These are phyloP conservation scores for Zygnema cylindricum DNA, from an alignment of 139 green algal genomes.

Conservation along the genomic window DNA sequence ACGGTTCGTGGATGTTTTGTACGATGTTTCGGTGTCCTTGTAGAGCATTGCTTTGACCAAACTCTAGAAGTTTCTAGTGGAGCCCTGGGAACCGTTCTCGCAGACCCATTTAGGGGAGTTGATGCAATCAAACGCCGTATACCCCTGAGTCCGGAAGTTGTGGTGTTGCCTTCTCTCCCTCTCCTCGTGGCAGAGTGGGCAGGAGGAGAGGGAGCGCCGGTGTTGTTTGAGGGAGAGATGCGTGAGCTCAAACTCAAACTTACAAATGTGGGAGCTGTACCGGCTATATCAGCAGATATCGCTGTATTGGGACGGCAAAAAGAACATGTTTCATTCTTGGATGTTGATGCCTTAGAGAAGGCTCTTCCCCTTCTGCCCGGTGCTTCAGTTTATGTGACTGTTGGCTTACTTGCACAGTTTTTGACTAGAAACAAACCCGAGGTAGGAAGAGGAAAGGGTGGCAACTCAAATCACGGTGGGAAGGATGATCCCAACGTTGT, in stretches of 20 bases:
- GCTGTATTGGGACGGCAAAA: constrained; percentile 28
- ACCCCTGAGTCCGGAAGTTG: not conserved
- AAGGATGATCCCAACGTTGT: constrained; percentile 32
- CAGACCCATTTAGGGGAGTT: constrained; percentile 19
- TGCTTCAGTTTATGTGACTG: constrained; percentile 35
- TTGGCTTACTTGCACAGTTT: constrained; percentile 30
- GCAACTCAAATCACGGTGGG: not conserved
- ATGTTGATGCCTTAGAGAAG: not conserved
- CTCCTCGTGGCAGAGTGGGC: constrained; percentile 33
- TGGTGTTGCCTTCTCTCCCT: constrained; percentile 42
- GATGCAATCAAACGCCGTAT: not conserved
- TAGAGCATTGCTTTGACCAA: constrained; percentile 38
- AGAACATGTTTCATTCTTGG: constrained; percentile 39
- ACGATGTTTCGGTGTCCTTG: constrained; percentile 48
- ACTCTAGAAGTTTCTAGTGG: not conserved
- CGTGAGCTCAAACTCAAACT: constrained; percentile 41
- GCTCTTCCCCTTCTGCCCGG: constrained; percentile 45
- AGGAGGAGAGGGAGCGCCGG: constrained; percentile 39
- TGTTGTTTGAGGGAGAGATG: constrained; percentile 58
- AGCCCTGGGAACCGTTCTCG: not conserved
- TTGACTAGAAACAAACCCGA: not conserved
- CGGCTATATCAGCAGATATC: constrained; percentile 34
- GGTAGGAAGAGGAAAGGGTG: not conserved
- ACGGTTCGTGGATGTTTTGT: constrained; percentile 51
- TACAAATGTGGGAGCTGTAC: constrained; percentile 41